phyloP scores from a whole-genome alignment of 441 rosid genomes.

The Euphorbia corollata region DNA sequence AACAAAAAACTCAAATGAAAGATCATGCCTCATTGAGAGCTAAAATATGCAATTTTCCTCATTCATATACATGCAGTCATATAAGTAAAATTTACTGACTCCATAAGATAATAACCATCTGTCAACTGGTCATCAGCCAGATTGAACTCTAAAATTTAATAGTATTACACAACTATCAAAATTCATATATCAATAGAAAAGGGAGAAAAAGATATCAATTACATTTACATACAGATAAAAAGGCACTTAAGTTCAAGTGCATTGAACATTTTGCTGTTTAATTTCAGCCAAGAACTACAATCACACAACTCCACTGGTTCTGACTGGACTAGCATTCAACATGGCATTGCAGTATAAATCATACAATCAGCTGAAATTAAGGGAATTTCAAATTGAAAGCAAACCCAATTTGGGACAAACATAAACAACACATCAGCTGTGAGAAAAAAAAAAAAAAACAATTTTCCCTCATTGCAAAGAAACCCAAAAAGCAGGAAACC shows the following conservation, averaged over 20 bases:
- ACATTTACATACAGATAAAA: background rate
- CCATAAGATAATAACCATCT: background rate
- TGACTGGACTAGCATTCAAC: background rate
- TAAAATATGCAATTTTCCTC: too few relatives aligned
- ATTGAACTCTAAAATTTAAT: background rate
- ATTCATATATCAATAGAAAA: background rate
- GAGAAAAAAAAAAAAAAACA: constrained; percentile 8
- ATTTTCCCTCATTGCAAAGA: background rate
- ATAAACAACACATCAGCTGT: constrained; percentile 9
- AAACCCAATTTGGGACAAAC: background rate
- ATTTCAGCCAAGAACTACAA: too few relatives aligned
- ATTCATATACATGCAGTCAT: background rate
- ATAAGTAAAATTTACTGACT: background rate
- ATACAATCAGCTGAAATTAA: constrained; percentile 9
- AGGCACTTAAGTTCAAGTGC: background rate
- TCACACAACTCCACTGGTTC: background rate
- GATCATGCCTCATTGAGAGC: background rate
- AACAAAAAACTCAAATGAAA: background rate
- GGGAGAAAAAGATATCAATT: background rate
- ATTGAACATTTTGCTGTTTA: background rate
- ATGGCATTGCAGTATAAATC: background rate
- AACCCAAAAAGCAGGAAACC: background rate
- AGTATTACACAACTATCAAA: background rate
- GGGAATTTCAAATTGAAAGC: background rate
- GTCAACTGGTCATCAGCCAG: background rate